Conservation (phyloP, 1,284 basidiomycete genomes). For the Thelephora terrestris region DNA sequence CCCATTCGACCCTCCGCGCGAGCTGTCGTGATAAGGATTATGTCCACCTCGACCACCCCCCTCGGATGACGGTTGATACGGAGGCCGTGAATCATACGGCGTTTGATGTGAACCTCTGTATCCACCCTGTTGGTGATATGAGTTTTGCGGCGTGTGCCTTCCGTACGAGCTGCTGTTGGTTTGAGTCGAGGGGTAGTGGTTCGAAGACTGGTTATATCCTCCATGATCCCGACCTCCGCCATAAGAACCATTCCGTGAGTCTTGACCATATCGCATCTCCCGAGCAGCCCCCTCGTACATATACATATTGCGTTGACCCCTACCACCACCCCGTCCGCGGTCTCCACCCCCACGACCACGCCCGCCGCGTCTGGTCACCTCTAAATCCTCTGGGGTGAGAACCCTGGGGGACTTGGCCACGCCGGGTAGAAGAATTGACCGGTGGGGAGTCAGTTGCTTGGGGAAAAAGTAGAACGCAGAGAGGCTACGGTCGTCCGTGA, state of each 20-base stretch:
- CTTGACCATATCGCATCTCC: too few relatives aligned
- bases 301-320: constrained; percentile 7
- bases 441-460: constrained; percentile 76
- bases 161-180: background rate
- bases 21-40: constrained; percentile 11
- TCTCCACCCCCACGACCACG: constrained; percentile 7
- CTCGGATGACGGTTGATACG: constrained; percentile 9
- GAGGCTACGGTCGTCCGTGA: constrained; percentile 79
- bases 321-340: constrained; percentile 4
- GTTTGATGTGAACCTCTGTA: background rate
- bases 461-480: constrained; percentile 90
- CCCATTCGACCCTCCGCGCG: background rate
- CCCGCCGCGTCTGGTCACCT: constrained; percentile 42
- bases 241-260: background rate
- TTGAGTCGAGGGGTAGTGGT: background rate
- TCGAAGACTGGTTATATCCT: background rate
- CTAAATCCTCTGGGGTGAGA: constrained; percentile 68
- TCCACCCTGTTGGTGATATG: background rate
- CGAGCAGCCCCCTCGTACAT: constrained; percentile 4
- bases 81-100: background rate
- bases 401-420: constrained; percentile 51
- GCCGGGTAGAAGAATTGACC: constrained; percentile 76
- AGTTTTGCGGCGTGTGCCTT: background rate
- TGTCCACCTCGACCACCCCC: background rate
- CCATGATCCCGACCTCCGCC: background rate